Base-by-base conservation (phyloP, 306 rosid genomes). In the Cicer bijugum region DNA sequence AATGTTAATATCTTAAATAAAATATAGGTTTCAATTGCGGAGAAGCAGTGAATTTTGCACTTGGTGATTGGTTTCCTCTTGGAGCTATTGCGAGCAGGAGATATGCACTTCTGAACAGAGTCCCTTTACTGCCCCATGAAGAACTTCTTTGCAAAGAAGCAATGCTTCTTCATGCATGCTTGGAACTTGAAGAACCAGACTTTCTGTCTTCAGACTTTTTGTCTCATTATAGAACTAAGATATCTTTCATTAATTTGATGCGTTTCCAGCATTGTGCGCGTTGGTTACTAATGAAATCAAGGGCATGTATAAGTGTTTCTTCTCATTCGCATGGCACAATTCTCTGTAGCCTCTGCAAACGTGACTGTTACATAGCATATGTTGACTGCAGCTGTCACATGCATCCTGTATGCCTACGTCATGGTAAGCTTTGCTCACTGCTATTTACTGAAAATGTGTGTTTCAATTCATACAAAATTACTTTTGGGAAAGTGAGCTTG, bases 121-220 rank as follows among this genome's bases (percentile, higher is more conserved):
- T 88, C 78, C 99, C 97, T 72, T 77, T 95, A 71, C 87, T 95
- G 78, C 97, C 97, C 46, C 96, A 95, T 20, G 99, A 95, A 85
- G 99, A 95, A 82, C 89, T 95, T 68, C 76, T 95, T 56, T 90
- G 97, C 83, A 90, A 95, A 87, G 99, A 95, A 87, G 97, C 97
- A 64, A 81, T 91, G 92, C 89, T 81, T 84, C 92, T 91, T 37
- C 57, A 73, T 61, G 35, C 80, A 47, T 81, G 85, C 82, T 64
- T 80, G 85, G 97, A 91, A 78, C 85, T 87, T 81, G 93, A 87
- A 84, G 96, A 87, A 87, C 69, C 86, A 12, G 91, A 87, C 66
- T 48, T 67, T 71, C 75, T 86, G 68, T 85, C 90, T 66, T 62
- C 79, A 35, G 89, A 86, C 78, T 81, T 72, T 56, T 74, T 79